A percentile compares a stretch with the other conserved stretches of the same genome.
phyloP scores from a whole-genome alignment of 768 basidiomycete species.

The Kwoniella bestiolae region DNA sequence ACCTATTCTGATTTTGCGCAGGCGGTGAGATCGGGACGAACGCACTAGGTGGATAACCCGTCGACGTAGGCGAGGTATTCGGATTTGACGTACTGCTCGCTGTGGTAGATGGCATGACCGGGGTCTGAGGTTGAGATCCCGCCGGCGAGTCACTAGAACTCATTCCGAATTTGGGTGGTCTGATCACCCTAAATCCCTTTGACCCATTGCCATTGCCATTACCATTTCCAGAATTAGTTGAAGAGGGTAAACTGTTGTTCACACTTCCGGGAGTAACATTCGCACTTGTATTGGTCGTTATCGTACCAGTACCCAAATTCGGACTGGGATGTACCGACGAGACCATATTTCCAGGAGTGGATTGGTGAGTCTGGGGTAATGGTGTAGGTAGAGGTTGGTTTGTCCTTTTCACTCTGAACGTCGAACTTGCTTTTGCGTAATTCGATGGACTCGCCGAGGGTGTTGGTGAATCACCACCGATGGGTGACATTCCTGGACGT shows the following conservation, averaged over 20 bases:
- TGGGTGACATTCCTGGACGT: constrained; percentile 14
- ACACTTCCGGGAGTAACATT: constrained; percentile 9
- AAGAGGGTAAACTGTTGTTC: not conserved
- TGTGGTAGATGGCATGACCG: not conserved
- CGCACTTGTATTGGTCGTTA: not conserved
- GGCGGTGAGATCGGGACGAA: constrained; percentile 23
- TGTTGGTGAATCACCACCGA: constrained; percentile 5
- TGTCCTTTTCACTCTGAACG: constrained; percentile 27
- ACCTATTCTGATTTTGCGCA: not conserved
- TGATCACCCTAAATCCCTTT: constrained; percentile 29
- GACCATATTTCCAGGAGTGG: not conserved
- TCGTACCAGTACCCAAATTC: constrained; percentile 5
- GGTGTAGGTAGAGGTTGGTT: constrained; percentile 15
- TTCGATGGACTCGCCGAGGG: not conserved
- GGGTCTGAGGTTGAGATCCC: not conserved
- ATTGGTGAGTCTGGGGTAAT: constrained; percentile 6
- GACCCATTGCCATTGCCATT: constrained; percentile 8
- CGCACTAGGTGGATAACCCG: constrained; percentile 24
- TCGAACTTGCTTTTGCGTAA: constrained; percentile 8
- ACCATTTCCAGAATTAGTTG: not conserved
- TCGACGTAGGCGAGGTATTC: not conserved
- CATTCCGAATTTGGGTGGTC: constrained; percentile 11
- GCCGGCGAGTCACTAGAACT: not conserved
- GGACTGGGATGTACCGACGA: constrained; percentile 22
- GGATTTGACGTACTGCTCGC: not conserved